Base-by-base conservation (phyloP, 495 filamentous ascomycete genomes). In the Penicillium cinerascens region DNA sequence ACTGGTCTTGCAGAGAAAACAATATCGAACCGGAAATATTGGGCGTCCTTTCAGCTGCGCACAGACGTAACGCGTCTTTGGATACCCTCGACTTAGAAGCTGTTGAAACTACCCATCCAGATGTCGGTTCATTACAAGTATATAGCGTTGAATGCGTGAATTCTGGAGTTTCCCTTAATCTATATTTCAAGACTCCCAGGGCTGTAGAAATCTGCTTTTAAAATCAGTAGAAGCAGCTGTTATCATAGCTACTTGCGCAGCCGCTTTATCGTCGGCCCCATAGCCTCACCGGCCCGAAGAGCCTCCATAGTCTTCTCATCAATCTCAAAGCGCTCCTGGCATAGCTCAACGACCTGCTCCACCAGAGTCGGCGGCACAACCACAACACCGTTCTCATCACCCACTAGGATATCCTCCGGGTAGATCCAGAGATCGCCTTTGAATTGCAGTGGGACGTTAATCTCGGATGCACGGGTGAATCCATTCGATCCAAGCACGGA, bases 281-380 rank as follows among this genome's bases (percentile, higher is more conserved):
- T 54, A 3, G 54, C 36, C 6, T 61, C 58, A 27, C 58, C 58
- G 0, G 54, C 52, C 15, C 47, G 45, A 29, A 61, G 44, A 13
- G 58, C 58, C 17, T 29, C 41, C 45, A 61, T 50, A 4, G 50
- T 61, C 53, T 61, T 56, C 43, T 61, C 58, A 44, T 61, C 58
- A 27, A 61, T 61, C 18, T 61, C 54, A 27, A 52, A 61, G 0
- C 58, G 49, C 39, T 54, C 58, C 36, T 53, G 49, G 37, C 58
- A 61, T 2, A 57, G 27, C 23, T 57, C 58, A 1, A 61, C 50
- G 9, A 51, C 50, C n/a, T 57, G 54, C 37, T 58, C 42, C 15
- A 54, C n/a, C 45, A 61, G 21, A 20, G 54, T 48, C 35, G 54
- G 49, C 10, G 58, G 54, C 2, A 57, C 54, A 43, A 58, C 54